These are phyloP conservation scores for Saturnispora diversa DNA, from an alignment of 805 yeast species.

Conservation along the genomic window DNA sequence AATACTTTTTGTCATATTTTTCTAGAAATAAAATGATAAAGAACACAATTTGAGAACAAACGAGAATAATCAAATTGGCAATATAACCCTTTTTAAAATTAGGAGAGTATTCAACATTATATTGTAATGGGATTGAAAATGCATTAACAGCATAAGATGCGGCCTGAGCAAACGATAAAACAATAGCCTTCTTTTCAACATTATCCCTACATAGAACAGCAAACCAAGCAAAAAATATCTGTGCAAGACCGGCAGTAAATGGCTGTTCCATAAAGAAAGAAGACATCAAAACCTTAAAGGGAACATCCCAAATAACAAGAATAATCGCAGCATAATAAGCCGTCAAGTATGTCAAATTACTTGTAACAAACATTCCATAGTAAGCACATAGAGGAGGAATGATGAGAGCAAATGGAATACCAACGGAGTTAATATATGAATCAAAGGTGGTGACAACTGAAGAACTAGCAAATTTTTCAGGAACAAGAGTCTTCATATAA, in stretches of 20 bases:
- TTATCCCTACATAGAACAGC: slow-evolving; percentile 19
- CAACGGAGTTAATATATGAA: slow-evolving; percentile 14
- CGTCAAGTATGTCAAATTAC: slow-evolving; percentile 1
- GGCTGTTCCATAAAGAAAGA: slow-evolving; percentile 34
- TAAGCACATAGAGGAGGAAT: too few species aligned
- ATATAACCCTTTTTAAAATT: slow-evolving; percentile 16
- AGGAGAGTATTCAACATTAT: slow-evolving; percentile 15
- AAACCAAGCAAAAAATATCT: slow-evolving; percentile 18
- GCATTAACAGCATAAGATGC: slow-evolving; percentile 19
- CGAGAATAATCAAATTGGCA: slow-evolving; percentile 14
- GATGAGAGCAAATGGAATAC: too few species aligned
- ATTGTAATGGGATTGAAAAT: slow-evolving; percentile 20
- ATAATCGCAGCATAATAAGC: slow-evolving; percentile 15
- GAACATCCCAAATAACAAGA: slow-evolving; percentile 14
- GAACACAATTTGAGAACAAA: slow-evolving; percentile 12
- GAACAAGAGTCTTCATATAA: slow-evolving; percentile 19
- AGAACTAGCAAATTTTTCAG: slow-evolving; percentile 11
- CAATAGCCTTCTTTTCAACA: slow-evolving; percentile 20
- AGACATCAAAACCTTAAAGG: slow-evolving; percentile 27
- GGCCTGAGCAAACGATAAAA: slow-evolving; percentile 16
- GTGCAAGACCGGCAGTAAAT: slow-evolving; percentile 17
- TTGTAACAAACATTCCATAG: slow-evolving; percentile 20
- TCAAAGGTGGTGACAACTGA: slow-evolving; percentile 18
- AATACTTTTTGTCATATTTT: slow-evolving; percentile 15
- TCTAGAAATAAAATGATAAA: slow-evolving; percentile 13